Evolutionary conservation across 2,329 filamentous ascomycete species (phyloP), one percentile per base, ranked within the genome.

Genomic region (Penicillium verrucosum): DNA sequence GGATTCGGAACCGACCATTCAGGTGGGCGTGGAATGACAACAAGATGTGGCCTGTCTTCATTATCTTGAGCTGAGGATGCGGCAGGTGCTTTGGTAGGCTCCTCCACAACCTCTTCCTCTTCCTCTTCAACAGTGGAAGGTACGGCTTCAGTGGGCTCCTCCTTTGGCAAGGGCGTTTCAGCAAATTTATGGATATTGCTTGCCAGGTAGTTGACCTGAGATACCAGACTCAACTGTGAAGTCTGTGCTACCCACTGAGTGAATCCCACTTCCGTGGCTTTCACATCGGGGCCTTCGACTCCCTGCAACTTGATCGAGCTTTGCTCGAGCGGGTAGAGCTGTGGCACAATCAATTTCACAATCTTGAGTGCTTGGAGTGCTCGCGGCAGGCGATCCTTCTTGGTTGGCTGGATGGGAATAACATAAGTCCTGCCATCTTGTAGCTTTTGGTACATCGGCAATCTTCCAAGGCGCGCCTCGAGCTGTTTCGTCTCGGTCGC

Each of bases 161-260:
- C 60, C 37, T 65, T 60, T 50, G 69, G 65, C 5, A 78, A 62
- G 2, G 75, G 77, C 48, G 85, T 81, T 65, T 83, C 87, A 14
- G 85, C 86, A 66, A 93, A 77, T 2, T 76, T 73, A 65, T 89
- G 85, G 60, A 92, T 81, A 64, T 90, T 90, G 69, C 88, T 85
- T 2, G 85, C 80, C 8, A 93, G 75, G 66, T 87, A 90, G 68
- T 93, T 93, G 64, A 93, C 72, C 64, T 90, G 88, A 57, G 84
- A 87, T 75, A 89, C 88, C 54, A 94, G 73, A 10, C 82, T 86
- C 75, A 87, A 79, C 41, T 85, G 79, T 38, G 77, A 79, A 64
- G 85, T 81, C 51, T 84, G 78, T 27, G 73, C 74, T 16, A 82
- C 81, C 70, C 82, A 85, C 56, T 82, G 73, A 7, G 80, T 76